A percentile compares a stretch with the other conserved stretches of the same genome.
phyloP scores from a whole-genome alignment of 2,329 filamentous ascomycete genomes.

The Thelonectria rubi region DNA sequence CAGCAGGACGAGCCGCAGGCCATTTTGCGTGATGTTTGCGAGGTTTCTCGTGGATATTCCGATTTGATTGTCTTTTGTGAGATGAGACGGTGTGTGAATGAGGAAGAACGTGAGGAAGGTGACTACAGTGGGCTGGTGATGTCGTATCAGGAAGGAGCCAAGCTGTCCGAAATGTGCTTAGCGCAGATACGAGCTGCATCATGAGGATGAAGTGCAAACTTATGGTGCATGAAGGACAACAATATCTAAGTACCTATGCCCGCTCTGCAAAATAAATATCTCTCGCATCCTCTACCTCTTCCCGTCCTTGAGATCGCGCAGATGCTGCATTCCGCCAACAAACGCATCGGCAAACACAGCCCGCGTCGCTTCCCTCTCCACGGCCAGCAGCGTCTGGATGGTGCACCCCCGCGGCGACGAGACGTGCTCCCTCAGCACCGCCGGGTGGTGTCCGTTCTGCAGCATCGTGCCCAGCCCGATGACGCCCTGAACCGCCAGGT shows the following conservation, averaged over 20 bases:
- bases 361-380: constrained; percentile 6
- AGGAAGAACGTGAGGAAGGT: neutral
- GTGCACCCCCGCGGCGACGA: constrained; percentile 17
- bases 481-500: constrained; percentile 10
- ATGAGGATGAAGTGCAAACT: no score
- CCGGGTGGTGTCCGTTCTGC: constrained; percentile 11
- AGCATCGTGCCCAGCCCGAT: constrained; percentile 6
- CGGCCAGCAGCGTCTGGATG: constrained; percentile 16
- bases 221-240: no score
- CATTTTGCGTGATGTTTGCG: neutral
- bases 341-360: constrained; percentile 13
- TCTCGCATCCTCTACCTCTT: neutral
- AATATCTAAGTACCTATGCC: no score
- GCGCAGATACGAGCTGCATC: neutral
- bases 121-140: no score
- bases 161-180: neutral
- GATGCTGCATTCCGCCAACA: constrained; percentile 6
- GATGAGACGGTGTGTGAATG: neutral
- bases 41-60: no score
- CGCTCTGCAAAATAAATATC: no score
- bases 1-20: neutral
- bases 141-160: neutral
- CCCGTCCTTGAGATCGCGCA: neutral
- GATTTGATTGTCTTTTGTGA: neutral
- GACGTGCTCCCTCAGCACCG: constrained; percentile 11